Evolutionary conservation across 1,139 yeast genomes (phyloP), one percentile per base, ranked within the genome.

Genomic region (Taphrina betulina): DNA sequence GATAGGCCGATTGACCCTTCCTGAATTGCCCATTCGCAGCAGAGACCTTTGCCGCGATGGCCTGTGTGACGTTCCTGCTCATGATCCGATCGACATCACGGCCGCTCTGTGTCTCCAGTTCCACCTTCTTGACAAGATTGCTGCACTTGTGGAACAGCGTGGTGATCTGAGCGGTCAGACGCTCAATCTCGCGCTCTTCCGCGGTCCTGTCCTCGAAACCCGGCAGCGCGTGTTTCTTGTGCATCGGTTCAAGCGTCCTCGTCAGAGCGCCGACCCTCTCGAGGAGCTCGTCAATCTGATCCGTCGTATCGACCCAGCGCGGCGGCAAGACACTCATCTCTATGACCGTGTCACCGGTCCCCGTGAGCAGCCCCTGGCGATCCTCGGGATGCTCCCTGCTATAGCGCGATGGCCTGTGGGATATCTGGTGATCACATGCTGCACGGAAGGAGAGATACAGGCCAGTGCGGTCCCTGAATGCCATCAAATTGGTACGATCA

Each of bases 1-100:
- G 81, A 66, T 92, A 94, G 64, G 85, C 83, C 64, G 90, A 87
- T 68, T 92, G 99, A 65, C 90, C 73, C 65, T 87, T 86, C 56
- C 98, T 74, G 70, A 90, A 92, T 53, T 77, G 76, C 24, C 90
- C 78, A 41, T 95, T 83, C 48, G 79, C 73, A 45, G 81, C 83
- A 68, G 92, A 97, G 37, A 94, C 83, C 67, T 83, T 83, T 38
- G 83, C 75, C 2, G 98, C 98, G 69, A 90, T 81, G 45, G 82
- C 82, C 64, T 87, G 85, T 69, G 87, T 85, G 72, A 87, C 80
- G 69, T 90, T 92, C 52, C 80, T 82, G 58, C 89, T 74, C 75
- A 92, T 83, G 48, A 78, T 74, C 38, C 80, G 66, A 63, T 85
- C 94, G 3, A 71, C 68, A 3, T 68, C 64, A 17, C 64, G 77